Base-by-base conservation (phyloP, 2,329 filamentous ascomycete species). In the Trichophyton mentagrophytes region DNA sequence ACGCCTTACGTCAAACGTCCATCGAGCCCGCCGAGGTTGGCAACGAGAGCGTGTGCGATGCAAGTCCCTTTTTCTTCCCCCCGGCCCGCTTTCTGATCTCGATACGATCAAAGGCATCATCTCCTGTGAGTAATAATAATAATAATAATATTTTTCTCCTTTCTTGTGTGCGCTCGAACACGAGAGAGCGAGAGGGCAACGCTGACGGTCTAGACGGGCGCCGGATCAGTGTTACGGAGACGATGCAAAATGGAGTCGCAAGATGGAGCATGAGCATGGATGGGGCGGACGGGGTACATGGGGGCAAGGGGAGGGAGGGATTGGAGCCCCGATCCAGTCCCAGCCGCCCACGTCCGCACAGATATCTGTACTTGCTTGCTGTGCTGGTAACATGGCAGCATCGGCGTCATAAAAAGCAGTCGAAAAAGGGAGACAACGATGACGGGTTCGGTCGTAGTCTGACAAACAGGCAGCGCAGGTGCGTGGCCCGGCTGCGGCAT, bases 261-360 rank as follows among this genome's bases (percentile, higher is more conserved):
- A 55, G 30, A 55, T 55, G 49, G 49, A 49, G 46, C 46, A 55
- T 55, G 49, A 49, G 20, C 46, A 49, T 49, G 49, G 49, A 55
- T 36, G 49, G 49, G 13, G 47, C 13, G 47, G 49, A 55, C 49
- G 49, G 49, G 49, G 49, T 55, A 55, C 49, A 55, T 55, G 49
- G 25, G 33, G 22, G 22, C n/a, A n/a, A n/a, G n/a, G n/a, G n/a
- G n/a, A n/a, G n/a, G n/a, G n/a, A n/a, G 33, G 7, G 25, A 36
- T 55, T 27, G 30, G 49, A 55, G 49, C 33, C 25, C 49, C n/a
- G 49, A 55, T 55, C 49, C 49, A 55, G 49, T 55, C 49, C 49
- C 25, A 55, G 25, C 49, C 49, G 49, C 49, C 49, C 49, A 55
- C 49, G 49, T 55, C 49, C 49, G 25, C 44, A 47, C 44, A 20